Percentiles rank a stretch among this genome's conserved stretches.
These are phyloP conservation scores for Botrytis porri DNA, from an alignment of 2,329 filamentous ascomycete genomes.

Conservation along the genomic window DNA sequence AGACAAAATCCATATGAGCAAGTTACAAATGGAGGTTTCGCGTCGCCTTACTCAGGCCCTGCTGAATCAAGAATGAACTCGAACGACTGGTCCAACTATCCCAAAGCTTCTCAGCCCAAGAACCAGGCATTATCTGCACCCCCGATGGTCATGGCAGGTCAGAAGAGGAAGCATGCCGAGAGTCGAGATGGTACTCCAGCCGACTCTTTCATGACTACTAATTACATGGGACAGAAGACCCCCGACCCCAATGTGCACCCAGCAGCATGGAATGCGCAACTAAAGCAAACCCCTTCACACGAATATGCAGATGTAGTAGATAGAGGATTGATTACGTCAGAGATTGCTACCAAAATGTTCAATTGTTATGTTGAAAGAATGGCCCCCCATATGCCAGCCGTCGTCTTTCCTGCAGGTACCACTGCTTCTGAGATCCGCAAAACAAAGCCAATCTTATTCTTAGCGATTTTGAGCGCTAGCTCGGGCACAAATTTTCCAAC, in stretches of 20 bases:
- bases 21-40: constrained; percentile 36
- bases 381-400: constrained; percentile 58
- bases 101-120: constrained; percentile 32
- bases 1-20: constrained; percentile 36
- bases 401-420: constrained; percentile 55
- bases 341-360: constrained; percentile 55
- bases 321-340: constrained; percentile 55
- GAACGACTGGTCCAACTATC: constrained; percentile 32
- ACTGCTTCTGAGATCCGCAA: constrained; percentile 55
- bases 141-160: constrained; percentile 38
- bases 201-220: constrained; percentile 17
- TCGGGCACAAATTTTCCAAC: constrained; percentile 52
- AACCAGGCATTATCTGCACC: constrained; percentile 28
- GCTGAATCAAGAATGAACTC: constrained; percentile 27
- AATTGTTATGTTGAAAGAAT: constrained; percentile 58
- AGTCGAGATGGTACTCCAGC: constrained; percentile 23
- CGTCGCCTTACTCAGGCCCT: constrained; percentile 26
- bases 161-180: constrained; percentile 38
- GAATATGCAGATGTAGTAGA: constrained; percentile 49
- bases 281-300: constrained; percentile 27
- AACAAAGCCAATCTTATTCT: constrained; percentile 63
- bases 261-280: constrained; percentile 1
- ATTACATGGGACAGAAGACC: constrained; percentile 9
- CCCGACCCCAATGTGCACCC: background rate
- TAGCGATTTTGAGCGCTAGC: constrained; percentile 63